Evolutionary conservation across 2,329 filamentous ascomycete species (phyloP), one percentile per base, ranked within the genome.

Genomic region (Dryadomyces quercivorus): DNA sequence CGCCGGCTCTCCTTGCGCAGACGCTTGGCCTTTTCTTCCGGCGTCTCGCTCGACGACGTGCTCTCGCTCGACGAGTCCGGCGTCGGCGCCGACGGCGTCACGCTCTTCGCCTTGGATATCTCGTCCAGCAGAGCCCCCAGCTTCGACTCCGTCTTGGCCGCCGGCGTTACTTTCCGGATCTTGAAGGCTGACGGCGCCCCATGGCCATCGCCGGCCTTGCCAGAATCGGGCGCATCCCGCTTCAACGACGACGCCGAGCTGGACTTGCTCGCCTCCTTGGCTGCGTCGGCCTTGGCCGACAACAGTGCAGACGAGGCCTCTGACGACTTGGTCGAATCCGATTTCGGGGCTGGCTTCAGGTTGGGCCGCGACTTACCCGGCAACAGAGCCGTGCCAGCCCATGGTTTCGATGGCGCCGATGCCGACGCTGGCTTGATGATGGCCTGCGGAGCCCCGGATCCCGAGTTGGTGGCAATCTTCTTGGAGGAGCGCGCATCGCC

Each of bases 1-100:
- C 85, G 77, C 50, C 86, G 78, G 56, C 80, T 76, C 64, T 90
- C 85, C 62, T 88, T 90, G 40, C 85, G 80, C 5, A 88, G 70
- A 12, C 87, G 79, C 62, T 81, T 85, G 1, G 75, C 71, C 61
- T 75, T 82, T 63, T 88, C 77, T 61, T 87, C 84, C 0, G 81
- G 71, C 0, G 84, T 88, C 65, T 91, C 86, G 0, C 75, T 70
- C 0, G 72, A 69, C 9, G 51, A 21, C 2, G 15, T 43, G n/a
- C 49, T 56, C 18, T 85, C 67, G 74, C 75, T 10, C 67, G 70
- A 31, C 64, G 71, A 44, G 60, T 65, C 63, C 2, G 66, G 64
- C 56, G 69, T 71, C 58, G 45, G 60, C 20, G 61, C 61, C 1
- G 68, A 63, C n/a, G 68, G 67, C 34, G 70, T 72, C 12, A 63